Base-by-base conservation (phyloP, 164 flowering plant genomes). In the Kingdonia uniflora region DNA sequence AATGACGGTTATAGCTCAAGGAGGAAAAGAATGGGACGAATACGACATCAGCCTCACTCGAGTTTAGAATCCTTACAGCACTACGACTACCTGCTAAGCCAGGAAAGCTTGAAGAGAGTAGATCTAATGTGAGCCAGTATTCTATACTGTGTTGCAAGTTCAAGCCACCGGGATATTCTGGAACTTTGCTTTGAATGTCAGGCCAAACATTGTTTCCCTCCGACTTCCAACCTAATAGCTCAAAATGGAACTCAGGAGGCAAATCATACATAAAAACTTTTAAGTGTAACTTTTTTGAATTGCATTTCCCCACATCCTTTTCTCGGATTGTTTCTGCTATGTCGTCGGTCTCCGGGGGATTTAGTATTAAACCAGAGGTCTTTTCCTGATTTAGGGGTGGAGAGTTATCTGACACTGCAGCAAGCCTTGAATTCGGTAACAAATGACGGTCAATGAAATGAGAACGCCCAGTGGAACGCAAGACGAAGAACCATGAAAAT, bases 21-120 rank as follows among this genome's bases (percentile, higher is more conserved):
- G 94, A 92, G 5, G 99, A 82, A 67, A 92, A 92, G 71, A 88
- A 92, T 1, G 99, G 99, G 6, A 88, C 95, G 61, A 88, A 92
- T 14, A 92, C 54, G 19, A 88, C 60, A 74, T 92, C 97, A 8
- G 99, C 95, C 60, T 84, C 84, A 43, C 79, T 75, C 0, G 96
- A 80, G 50, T 86, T 80, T 20, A 43, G 64, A 6, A 92, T 95
- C 67, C 95, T 80, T 6, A 76, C 24, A 14, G 84, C 99, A 66
- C 54, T 64, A 19, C 73, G 69, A 17, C 61, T 59, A 19, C 58
- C 60, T 2, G 55, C 49, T 57, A 58, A 19, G 26, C 70, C 69
- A 6, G 76, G 65, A 38, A 72, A 44, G 39, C 74, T 73, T 0
- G 96, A 86, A 55, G 74, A 66, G 16, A 92, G 76, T 14, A 88